Percentiles rank a stretch among this genome's conserved stretches.
These are phyloP conservation scores for Rehmannia glutinosa DNA, from an alignment of 257 asterid species.

Conservation along the genomic window DNA sequence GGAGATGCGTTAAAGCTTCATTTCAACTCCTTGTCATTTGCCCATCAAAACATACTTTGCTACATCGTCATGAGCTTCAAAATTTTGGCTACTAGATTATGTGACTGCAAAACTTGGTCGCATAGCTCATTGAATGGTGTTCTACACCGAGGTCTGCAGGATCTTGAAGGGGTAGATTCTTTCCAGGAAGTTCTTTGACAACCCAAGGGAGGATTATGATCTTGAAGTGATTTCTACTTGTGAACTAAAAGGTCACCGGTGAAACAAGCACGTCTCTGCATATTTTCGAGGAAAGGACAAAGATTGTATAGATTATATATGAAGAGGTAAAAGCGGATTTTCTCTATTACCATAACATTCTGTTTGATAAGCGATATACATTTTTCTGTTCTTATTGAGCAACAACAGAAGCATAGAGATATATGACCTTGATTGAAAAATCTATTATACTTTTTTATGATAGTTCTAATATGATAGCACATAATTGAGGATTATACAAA, in stretches of 20 bases:
- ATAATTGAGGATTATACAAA: too few species aligned
- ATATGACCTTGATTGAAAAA: too few species aligned
- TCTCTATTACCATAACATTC: too few species aligned
- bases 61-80: neutral
- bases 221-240: too few species aligned
- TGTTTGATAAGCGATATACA: neutral
- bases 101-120: neutral
- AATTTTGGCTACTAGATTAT: neutral
- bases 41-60: too few species aligned
- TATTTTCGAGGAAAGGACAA: neutral
- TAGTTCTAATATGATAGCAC: too few species aligned
- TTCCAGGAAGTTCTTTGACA: neutral
- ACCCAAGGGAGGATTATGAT: neutral
- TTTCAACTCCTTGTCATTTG: neutral
- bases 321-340: conserved; percentile 5
- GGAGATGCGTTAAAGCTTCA: neutral
- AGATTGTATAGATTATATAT: neutral
- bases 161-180: neutral
- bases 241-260: neutral
- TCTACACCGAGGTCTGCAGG: neutral
- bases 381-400: neutral
- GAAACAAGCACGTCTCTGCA: neutral
- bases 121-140: neutral
- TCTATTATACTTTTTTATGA: too few species aligned
- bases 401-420: too few species aligned